These are phyloP conservation scores for Athelia sp. DNA, from an alignment of 1,284 basidiomycete species.

Conservation along the genomic window DNA sequence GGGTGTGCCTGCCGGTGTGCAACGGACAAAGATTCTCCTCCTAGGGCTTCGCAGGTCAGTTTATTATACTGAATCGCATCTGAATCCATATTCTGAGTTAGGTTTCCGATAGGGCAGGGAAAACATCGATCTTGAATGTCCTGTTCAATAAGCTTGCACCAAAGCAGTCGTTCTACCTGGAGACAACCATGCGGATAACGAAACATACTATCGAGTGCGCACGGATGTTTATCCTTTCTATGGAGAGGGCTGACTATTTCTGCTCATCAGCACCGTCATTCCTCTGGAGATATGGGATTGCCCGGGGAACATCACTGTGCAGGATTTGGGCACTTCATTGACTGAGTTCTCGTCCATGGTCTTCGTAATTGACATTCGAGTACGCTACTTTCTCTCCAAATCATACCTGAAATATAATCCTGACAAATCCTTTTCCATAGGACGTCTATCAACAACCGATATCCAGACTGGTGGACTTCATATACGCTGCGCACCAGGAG, in stretches of 20 bases:
- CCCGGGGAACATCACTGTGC: slow-evolving; percentile 79
- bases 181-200: slow-evolving; percentile 75
- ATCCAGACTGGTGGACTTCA: slow-evolving; percentile 72
- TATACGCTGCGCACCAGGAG: slow-evolving; percentile 67
- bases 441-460: slow-evolving; percentile 75
- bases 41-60: slow-evolving; percentile 74
- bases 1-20: slow-evolving; percentile 1
- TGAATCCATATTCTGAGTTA: slow-evolving; percentile 4
- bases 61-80: no score
- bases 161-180: slow-evolving; percentile 90
- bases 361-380: slow-evolving; percentile 97
- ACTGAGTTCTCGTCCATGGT: slow-evolving; percentile 78
- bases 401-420: slow-evolving; percentile 3
- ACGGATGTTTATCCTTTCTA: slow-evolving; percentile 3
- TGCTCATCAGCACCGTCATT: slow-evolving; percentile 70
- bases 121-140: slow-evolving; percentile 89
- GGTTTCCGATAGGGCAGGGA: slow-evolving; percentile 69
- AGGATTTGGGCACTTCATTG: slow-evolving; percentile 68
- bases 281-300: slow-evolving; percentile 96
- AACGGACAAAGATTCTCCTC: slow-evolving; percentile 70
- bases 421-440: slow-evolving; percentile 26
- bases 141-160: slow-evolving; percentile 83
- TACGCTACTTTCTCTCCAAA: slow-evolving; percentile 20
- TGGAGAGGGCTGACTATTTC: slow-evolving; percentile 1
- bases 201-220: slow-evolving; percentile 82